phyloP scores from a whole-genome alignment of 495 filamentous ascomycete species.

The Haplographium delicatum region DNA sequence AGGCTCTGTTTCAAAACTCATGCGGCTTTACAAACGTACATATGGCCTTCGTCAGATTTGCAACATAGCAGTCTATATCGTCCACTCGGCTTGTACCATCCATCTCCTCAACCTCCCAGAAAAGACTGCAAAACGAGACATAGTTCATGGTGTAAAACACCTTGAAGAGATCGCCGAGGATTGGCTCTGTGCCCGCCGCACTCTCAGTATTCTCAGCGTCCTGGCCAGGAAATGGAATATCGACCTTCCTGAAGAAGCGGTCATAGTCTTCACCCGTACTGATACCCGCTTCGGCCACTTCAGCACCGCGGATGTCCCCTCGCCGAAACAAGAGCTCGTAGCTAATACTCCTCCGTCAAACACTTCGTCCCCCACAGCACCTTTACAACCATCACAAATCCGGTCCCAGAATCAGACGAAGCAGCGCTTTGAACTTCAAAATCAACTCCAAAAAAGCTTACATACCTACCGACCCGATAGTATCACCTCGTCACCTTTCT shows the following conservation, averaged over 20 bases:
- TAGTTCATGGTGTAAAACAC: constrained; percentile 84
- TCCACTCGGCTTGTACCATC: constrained; percentile 88
- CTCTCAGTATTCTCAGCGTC: constrained; percentile 77
- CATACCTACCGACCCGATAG: constrained; percentile 15
- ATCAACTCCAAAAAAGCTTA: constrained; percentile 15
- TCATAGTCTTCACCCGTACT: constrained; percentile 60
- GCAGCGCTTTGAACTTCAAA: constrained; percentile 2
- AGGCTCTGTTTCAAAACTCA: constrained; percentile 79
- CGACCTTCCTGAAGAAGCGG: constrained; percentile 78
- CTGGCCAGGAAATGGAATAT: constrained; percentile 87
- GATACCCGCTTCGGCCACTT: constrained; percentile 50
- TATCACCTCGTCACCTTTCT: not conserved
- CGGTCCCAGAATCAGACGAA: too few species aligned
- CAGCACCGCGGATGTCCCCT: constrained; percentile 51
- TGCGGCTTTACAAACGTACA: constrained; percentile 87
- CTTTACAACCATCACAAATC: constrained; percentile 1
- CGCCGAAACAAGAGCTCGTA: constrained; percentile 30
- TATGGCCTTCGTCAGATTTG: constrained; percentile 90
- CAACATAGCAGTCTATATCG: constrained; percentile 93
- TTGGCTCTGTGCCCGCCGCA: constrained; percentile 86
- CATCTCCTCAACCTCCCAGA: constrained; percentile 91
- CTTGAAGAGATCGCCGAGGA: constrained; percentile 94
- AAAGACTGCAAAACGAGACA: constrained; percentile 80
- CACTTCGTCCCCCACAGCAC: constrained; percentile 9
- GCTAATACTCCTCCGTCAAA: constrained; percentile 15